Evolutionary conservation across 2,329 filamentous ascomycete species (phyloP), one percentile per base, ranked within the genome.

Genomic region (Talaromyces sp.): DNA sequence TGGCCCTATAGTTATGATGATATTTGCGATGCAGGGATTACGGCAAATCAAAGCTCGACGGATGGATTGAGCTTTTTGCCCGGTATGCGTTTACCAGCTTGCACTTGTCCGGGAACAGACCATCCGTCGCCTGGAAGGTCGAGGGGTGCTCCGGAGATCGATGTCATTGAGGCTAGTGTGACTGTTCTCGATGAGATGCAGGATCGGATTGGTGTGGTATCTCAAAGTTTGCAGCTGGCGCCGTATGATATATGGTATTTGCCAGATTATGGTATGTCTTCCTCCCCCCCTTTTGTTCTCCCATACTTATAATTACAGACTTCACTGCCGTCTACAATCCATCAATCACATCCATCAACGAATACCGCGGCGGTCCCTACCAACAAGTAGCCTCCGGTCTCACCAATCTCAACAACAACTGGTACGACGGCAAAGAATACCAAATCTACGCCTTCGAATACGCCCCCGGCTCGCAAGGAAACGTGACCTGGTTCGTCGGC

Each of bases 1-100:
- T 89, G 87, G 87, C 87, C 87, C 0, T 89, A 89, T 74, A 88
- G 84, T 63, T 89, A 89, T 67, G 78, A 84, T 63, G 80, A 89
- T 64, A 72, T 80, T 43, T 89, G 87, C 65, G 87, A 89, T 69
- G 78, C 80, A 22, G 87, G 87, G 25, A 89, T 89, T 62, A 89
- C 87, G 1, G 78, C 84, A 6, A 89, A 89, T 65, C 87, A 89
- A 67, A 89, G 86, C 65, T 81, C 84, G 15, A 73, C 81, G 1
- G 85, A 88, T 67, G 87, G 87, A 36, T 73, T 89, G 52, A 89
- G 79, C 68, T 85, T 73, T 63, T 77, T 89, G 1, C 87, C 87
- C 10, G 87, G 87, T 22, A 89, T 89, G 85, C 80, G 82, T 63
- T 72, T 89, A 13, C 86, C 86, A 6, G 84, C 84, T 9, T 89